Conservation (phyloP, 352 stramenopile genomes). For the Globisporangium splendens region DNA sequence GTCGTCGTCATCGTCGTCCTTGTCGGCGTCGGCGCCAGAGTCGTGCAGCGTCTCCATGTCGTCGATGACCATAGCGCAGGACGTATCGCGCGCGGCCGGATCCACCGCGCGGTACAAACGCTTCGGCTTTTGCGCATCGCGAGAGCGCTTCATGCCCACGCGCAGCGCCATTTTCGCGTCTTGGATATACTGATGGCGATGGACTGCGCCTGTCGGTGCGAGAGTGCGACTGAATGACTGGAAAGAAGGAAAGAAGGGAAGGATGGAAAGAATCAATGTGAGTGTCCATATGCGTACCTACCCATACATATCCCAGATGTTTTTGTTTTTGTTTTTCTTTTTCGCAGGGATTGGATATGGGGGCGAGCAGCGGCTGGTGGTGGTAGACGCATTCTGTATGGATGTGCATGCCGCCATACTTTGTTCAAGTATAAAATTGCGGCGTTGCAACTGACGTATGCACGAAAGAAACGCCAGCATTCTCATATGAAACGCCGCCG, state of each 20-base stretch:
- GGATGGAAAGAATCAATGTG: too few species aligned
- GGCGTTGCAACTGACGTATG: neutral
- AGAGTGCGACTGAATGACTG: neutral
- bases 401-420: slow-evolving; percentile 2
- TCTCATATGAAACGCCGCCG: neutral
- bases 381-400: neutral
- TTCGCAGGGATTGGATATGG: too few species aligned
- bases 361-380: too few species aligned
- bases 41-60: slow-evolving; percentile 8
- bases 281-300: too few species aligned
- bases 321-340: too few species aligned
- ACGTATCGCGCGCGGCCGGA: too few species aligned
- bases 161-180: slow-evolving; percentile 8
- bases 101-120: slow-evolving; percentile 4
- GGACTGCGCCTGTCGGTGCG: too few species aligned
- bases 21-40: slow-evolving; percentile 11
- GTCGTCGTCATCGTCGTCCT: slow-evolving; percentile 18
- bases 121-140: slow-evolving; percentile 3
- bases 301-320: too few species aligned
- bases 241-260: slow-evolving; percentile 10
- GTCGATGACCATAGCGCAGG: slow-evolving; percentile 15
- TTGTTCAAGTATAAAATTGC: slow-evolving; percentile 7
- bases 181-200: too few species aligned
- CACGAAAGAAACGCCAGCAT: slow-evolving; percentile 12
- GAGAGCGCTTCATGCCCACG: slow-evolving; percentile 19